phyloP scores from a whole-genome alignment of 306 rosid genomes.

The Vicia villosa region DNA sequence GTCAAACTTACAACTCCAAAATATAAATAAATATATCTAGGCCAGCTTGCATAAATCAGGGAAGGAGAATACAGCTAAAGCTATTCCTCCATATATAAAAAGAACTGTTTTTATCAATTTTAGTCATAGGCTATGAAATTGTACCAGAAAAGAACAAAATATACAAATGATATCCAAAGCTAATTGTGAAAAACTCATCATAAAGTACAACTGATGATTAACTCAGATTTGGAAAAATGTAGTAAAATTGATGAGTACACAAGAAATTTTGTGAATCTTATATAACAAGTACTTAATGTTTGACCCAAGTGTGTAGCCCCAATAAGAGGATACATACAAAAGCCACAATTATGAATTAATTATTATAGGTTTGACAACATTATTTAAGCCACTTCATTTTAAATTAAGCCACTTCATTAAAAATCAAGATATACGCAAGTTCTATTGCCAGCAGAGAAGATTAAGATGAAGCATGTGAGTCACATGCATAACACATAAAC shows the following conservation, averaged over 20 bases:
- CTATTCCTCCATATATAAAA: slow-evolving; percentile 35
- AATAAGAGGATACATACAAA: slow-evolving; percentile 9
- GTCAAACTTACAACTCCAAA: slow-evolving; percentile 41
- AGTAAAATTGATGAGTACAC: slow-evolving; percentile 11
- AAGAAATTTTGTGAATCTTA: background rate
- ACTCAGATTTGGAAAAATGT: background rate
- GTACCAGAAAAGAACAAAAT: slow-evolving; percentile 8
- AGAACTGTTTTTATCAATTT: slow-evolving; percentile 28
- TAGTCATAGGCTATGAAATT: slow-evolving; percentile 19
- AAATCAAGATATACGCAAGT: slow-evolving; percentile 30
- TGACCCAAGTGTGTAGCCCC: slow-evolving; percentile 21
- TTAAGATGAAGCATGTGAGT: slow-evolving; percentile 44
- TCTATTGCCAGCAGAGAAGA: slow-evolving; percentile 17
- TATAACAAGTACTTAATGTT: slow-evolving; percentile 19
- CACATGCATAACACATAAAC: slow-evolving; percentile 37
- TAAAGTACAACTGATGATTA: slow-evolving; percentile 14
- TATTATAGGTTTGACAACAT: slow-evolving; percentile 15
- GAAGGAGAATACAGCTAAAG: slow-evolving; percentile 17
- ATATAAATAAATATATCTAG: slow-evolving; percentile 21
- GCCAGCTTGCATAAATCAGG: slow-evolving; percentile 36
- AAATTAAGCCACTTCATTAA: slow-evolving; percentile 20
- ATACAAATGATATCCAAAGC: slow-evolving; percentile 9
- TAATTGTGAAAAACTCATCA: slow-evolving; percentile 20
- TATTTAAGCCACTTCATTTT: slow-evolving; percentile 21
- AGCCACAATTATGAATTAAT: slow-evolving; percentile 3